A percentile compares a stretch with the other conserved stretches of the same genome.
Conservation (phyloP, 768 basidiomycete genomes). For the Suillus cothurnatus region DNA sequence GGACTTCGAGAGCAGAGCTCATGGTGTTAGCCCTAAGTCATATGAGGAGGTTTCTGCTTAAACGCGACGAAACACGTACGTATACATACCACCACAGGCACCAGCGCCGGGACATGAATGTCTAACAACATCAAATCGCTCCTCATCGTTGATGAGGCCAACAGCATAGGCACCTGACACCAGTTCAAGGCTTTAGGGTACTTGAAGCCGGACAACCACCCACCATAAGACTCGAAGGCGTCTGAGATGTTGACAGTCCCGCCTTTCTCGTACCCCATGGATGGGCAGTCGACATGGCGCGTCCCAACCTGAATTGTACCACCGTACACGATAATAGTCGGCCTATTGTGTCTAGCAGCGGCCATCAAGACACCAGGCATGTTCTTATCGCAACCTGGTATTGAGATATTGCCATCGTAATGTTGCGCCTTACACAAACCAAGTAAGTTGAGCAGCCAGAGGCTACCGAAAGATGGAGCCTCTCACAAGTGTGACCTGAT, state of each 20-base stretch:
- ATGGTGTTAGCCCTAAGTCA: constrained; percentile 75
- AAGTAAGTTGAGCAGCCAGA: not conserved
- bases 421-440: constrained; percentile 65
- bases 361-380: constrained; percentile 92
- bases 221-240: constrained; percentile 84
- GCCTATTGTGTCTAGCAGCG: constrained; percentile 83
- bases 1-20: constrained; percentile 80
- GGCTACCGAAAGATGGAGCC: not conserved
- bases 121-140: constrained; percentile 82
- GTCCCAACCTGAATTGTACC: constrained; percentile 81
- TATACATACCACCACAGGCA: constrained; percentile 89
- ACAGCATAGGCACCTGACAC: constrained; percentile 70
- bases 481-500: constrained; percentile 58
- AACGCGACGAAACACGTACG: constrained; percentile 41
- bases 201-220: constrained; percentile 3
- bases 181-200: constrained; percentile 1
- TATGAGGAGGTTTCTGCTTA: not conserved
- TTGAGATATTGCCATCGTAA: constrained; percentile 84
- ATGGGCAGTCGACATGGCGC: constrained; percentile 79
- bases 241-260: constrained; percentile 84
- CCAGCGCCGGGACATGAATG: constrained; percentile 86
- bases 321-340: constrained; percentile 85
- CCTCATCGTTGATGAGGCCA: constrained; percentile 77
- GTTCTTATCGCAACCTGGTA: constrained; percentile 92
- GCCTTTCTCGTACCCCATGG: constrained; percentile 77